These are phyloP conservation scores for Grosmannia serpens DNA, from an alignment of 2,329 filamentous ascomycete genomes.

Conservation along the genomic window DNA sequence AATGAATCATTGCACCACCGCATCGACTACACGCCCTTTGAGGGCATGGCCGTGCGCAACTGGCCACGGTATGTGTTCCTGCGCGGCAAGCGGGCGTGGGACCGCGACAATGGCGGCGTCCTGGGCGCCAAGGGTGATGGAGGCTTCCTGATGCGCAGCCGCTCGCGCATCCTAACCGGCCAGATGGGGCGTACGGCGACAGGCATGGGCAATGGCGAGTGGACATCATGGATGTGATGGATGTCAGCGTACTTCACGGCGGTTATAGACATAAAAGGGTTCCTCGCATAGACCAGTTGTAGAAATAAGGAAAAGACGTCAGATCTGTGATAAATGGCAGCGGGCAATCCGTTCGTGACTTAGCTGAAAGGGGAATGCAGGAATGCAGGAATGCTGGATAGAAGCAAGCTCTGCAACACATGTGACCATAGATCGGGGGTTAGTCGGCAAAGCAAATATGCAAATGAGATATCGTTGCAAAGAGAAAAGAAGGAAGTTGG, in stretches of 20 bases:
- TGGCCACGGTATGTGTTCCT: conserved; percentile 51
- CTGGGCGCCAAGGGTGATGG: conserved; percentile 36
- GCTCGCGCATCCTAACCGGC: conserved; percentile 12
- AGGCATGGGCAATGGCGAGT: conserved; percentile 9
- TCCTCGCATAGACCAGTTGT: neutral
- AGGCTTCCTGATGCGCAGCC: conserved; percentile 30
- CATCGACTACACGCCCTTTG: conserved; percentile 52
- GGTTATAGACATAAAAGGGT: neutral
- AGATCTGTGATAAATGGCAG: no score
- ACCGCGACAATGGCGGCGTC: conserved; percentile 36
- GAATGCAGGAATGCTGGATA: no score
- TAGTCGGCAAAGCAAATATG: no score
- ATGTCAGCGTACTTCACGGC: neutral
- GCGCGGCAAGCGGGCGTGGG: conserved; percentile 46
- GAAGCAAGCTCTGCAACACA: no score
- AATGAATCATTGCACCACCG: conserved; percentile 47
- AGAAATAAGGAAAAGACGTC: neutral
- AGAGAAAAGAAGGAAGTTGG: no score
- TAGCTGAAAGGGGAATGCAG: no score
- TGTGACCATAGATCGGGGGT: no score
- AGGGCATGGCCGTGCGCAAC: conserved; percentile 41
- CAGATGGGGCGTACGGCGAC: conserved; percentile 10
- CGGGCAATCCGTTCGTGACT: no score
- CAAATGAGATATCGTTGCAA: no score
- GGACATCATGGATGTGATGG: conserved; percentile 9